Evolutionary conservation across 2,329 filamentous ascomycete genomes (phyloP).

Genomic region (Aspergillus sp.): DNA sequence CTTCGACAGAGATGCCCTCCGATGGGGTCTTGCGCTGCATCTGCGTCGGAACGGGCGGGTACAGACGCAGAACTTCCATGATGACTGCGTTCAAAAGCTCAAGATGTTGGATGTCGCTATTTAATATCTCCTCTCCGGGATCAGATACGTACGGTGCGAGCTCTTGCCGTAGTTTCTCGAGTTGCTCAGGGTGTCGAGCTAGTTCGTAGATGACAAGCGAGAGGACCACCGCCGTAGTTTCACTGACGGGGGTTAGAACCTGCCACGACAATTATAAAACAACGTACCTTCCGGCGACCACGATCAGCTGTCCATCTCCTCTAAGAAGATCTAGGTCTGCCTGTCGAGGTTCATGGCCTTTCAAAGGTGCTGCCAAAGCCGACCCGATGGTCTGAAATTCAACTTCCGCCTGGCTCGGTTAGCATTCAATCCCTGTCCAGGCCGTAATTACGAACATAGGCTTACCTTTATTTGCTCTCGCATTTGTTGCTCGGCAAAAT

Average conservation of each 20-base stretch:
- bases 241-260: neutral
- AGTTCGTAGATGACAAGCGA: constrained; percentile 1
- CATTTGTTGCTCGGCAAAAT: neutral
- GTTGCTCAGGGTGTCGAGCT: neutral
- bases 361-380: neutral
- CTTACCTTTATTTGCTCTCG: neutral
- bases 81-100: constrained; percentile 3
- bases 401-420: neutral
- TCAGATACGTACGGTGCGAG: neutral
- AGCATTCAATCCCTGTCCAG: neutral
- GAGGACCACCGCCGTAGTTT: constrained; percentile 5
- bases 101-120: neutral
- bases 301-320: constrained; percentile 2
- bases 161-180: neutral
- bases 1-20: neutral
- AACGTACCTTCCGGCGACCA: neutral
- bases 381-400: neutral
- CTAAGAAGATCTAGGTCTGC: neutral
- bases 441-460: too few relatives aligned
- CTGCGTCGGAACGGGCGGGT: constrained; percentile 2
- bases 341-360: neutral
- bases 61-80: constrained; percentile 3
- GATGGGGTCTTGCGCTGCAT: constrained; percentile 5
- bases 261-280: neutral
- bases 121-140: neutral